A percentile compares a stretch with the other conserved stretches of the same genome.
Evolutionary conservation across 1,284 basidiomycete species (phyloP).

Genomic region (Quambalaria eucalypti): DNA sequence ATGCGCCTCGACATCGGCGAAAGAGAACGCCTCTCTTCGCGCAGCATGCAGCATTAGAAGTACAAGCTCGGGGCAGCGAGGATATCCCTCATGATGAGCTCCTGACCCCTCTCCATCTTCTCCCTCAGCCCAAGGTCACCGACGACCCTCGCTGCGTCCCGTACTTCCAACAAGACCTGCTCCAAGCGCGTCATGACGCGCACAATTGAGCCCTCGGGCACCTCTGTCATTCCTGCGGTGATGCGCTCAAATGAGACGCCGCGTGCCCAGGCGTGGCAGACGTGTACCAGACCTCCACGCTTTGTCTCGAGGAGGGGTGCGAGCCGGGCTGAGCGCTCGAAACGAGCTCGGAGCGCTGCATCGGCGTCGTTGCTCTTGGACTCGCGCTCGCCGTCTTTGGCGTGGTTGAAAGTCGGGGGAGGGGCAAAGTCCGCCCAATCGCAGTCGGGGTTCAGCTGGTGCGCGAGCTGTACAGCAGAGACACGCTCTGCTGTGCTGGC

Average conservation of each 20-base stretch:
- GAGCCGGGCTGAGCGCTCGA: too few species aligned
- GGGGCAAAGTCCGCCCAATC: too few species aligned
- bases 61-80: conserved; percentile 43
- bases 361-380: neutral
- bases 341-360: neutral
- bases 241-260: conserved; percentile 97
- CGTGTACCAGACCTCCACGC: conserved; percentile 86
- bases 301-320: conserved; percentile 17
- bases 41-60: too few species aligned
- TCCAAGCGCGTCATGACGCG: conserved; percentile 90
- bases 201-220: conserved; percentile 93
- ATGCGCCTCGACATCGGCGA: too few species aligned
- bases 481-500: conserved; percentile 73
- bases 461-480: conserved; percentile 64
- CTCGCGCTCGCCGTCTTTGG: too few species aligned
- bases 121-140: conserved; percentile 89
- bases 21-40: too few species aligned
- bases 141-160: conserved; percentile 93
- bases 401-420: too few species aligned
- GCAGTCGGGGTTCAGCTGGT: conserved; percentile 53
- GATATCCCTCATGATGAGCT: conserved; percentile 58
- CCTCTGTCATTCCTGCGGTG: conserved; percentile 80
- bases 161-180: conserved; percentile 91
- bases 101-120: conserved; percentile 94
- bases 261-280: conserved; percentile 97